Conservation (phyloP, 2,329 filamentous ascomycete genomes). For the Claviceps spartinae region DNA sequence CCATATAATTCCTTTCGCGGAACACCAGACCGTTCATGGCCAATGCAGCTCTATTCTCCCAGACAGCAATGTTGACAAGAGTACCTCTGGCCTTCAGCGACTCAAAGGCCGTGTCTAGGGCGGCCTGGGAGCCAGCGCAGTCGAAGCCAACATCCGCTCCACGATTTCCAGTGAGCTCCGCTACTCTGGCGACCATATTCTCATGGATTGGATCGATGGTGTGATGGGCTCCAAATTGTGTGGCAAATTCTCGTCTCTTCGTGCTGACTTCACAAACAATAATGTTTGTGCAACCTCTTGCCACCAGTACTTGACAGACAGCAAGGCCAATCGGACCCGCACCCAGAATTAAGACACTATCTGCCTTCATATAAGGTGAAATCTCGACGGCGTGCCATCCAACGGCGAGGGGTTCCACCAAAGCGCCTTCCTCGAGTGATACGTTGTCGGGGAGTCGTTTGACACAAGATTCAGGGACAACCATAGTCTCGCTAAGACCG, state of each 20-base stretch:
- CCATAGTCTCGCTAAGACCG: slow-evolving; percentile 40
- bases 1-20: slow-evolving; percentile 11
- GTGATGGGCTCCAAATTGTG: slow-evolving; percentile 29
- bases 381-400: slow-evolving; percentile 32
- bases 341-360: slow-evolving; percentile 34
- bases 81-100: slow-evolving; percentile 39
- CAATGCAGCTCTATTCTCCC: slow-evolving; percentile 32
- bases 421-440: slow-evolving; percentile 34
- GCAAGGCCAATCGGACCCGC: slow-evolving; percentile 36
- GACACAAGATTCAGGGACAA: slow-evolving; percentile 33
- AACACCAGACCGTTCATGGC: slow-evolving; percentile 13
- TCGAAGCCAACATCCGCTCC: slow-evolving; percentile 49
- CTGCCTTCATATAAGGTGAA: slow-evolving; percentile 23
- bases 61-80: slow-evolving; percentile 52
- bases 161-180: slow-evolving; percentile 30
- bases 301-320: slow-evolving; percentile 31
- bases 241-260: slow-evolving; percentile 27
- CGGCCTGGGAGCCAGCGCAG: slow-evolving; percentile 44
- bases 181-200: slow-evolving; percentile 31
- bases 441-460: slow-evolving; percentile 37
- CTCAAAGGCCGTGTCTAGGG: slow-evolving; percentile 29
- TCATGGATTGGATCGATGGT: slow-evolving; percentile 28
- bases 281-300: slow-evolving; percentile 32
- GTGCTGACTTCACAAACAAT: slow-evolving; percentile 32
- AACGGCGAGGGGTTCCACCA: slow-evolving; percentile 39